Evolutionary conservation across 164 flowering plant species (phyloP), one percentile per base, ranked within the genome.

Genomic region (Santalum album): DNA sequence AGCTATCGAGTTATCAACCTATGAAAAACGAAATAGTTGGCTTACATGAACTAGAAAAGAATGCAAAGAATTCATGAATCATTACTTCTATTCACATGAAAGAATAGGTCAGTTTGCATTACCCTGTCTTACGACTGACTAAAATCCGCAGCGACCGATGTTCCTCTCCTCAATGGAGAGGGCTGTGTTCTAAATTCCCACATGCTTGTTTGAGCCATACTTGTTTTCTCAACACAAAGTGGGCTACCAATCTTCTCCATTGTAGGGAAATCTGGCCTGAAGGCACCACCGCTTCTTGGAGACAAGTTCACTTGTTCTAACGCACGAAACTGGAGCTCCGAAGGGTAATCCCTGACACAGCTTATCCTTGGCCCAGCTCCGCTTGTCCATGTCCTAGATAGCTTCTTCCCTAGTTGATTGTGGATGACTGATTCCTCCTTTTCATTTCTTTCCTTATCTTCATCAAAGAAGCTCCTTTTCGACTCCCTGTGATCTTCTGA

Each of bases 351-450:
- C 64, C 90, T 67, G 40, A 87, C 82, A 56, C 90, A 87, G 20
- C 92, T 80, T 18, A 87, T 87, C 39, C 96, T 65, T 5, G 96
- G 84, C 17, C 96, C 96, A 10, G 88, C 87, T 50, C 96, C 96
- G 1, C 86, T 79, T 17, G 83, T 78, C 96, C 96, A 87, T 65
- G 73, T 83, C 70, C 76, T 74, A 16, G 90, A 83, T 53, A 87
- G 55, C 65, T 81, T 87, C 70, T 70, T 83, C 3, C 92, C 50
- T 22, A 10, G 4, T 19, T n/a, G 50, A 23, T 29, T 72, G 1
- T 54, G 63, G 7, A 83, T 73, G 43, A 85, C 76, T 1, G 74
- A 65, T 66, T 80, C 84, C 38, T 72, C 51, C 5, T 63, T 66
- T 17, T 65, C 67, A 12, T 47, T 57, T 23, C 66, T 71, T n/a